Percentiles rank a stretch among this genome's conserved stretches.
Evolutionary conservation across 2,329 filamentous ascomycete genomes (phyloP).

Genomic region (Trichoderma sp.): DNA sequence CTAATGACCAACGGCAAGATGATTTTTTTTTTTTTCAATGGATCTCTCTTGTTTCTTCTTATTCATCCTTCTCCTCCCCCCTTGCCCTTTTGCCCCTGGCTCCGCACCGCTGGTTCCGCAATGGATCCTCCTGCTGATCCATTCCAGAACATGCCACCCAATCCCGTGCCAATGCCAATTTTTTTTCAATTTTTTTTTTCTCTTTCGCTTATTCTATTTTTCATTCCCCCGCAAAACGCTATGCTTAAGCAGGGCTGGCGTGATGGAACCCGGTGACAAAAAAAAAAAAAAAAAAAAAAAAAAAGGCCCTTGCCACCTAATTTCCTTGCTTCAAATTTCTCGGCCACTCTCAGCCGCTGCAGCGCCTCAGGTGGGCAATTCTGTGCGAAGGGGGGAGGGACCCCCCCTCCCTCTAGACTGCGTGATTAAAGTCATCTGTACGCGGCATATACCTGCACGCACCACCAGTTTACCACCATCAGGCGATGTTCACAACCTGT

Average conservation of each 20-base stretch:
- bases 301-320: background rate
- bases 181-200: background rate
- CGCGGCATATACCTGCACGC: background rate
- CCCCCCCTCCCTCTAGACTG: background rate
- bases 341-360: background rate
- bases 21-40: background rate
- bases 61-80: background rate
- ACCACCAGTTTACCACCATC: background rate
- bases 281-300: background rate
- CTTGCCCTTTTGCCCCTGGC: background rate
- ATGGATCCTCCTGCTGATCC: background rate
- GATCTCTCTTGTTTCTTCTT: background rate
- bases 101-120: background rate
- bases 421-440: background rate
- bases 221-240: slow-evolving; percentile 19
- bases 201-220: background rate
- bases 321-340: background rate
- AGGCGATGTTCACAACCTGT: accelerated
- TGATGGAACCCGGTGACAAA: background rate
- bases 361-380: slow-evolving; percentile 6
- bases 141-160: background rate
- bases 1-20: background rate
- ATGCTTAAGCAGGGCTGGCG: background rate
- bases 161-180: background rate
- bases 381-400: background rate